Evolutionary conservation across 2,329 filamentous ascomycete species (phyloP).

Genomic region (Fusarium acutatum): DNA sequence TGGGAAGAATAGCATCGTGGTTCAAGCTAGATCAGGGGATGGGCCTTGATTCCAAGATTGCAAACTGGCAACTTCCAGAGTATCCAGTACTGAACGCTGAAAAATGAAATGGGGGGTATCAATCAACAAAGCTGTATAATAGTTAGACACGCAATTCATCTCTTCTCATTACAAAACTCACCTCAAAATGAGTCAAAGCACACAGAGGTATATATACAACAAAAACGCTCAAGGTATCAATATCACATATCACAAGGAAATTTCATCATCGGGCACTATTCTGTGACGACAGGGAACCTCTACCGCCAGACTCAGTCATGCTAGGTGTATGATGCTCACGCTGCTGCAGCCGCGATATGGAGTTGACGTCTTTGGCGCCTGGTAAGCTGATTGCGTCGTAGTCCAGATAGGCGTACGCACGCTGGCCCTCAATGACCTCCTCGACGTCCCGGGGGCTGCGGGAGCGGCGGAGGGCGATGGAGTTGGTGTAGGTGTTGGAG

Average conservation of each 20-base stretch:
- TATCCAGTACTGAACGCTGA: neutral
- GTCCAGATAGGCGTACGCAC: constrained; percentile 16
- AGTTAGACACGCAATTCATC: neutral
- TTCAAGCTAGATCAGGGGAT: constrained; percentile 2
- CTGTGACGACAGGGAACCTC: constrained; percentile 18
- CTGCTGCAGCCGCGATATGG: constrained; percentile 12
- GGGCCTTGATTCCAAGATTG: neutral
- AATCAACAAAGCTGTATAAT: neutral
- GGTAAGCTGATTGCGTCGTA: constrained; percentile 33
- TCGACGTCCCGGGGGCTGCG: constrained; percentile 2
- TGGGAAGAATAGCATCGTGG: neutral
- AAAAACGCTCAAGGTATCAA: neutral
- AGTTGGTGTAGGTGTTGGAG: neutral
- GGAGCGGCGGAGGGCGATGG: neutral
- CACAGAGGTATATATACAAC: neutral
- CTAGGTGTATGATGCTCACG: constrained; percentile 8
- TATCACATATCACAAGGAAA: constrained; percentile 12
- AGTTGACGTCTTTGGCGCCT: constrained; percentile 21
- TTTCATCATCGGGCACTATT: constrained; percentile 17
- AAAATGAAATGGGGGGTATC: neutral
- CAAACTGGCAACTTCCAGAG: constrained; percentile 22
- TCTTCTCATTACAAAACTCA: constrained; percentile 10
- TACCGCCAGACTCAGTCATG: constrained; percentile 9
- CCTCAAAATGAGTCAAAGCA: neutral
- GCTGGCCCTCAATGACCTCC: constrained; percentile 2